Percentiles rank a stretch among this genome's conserved stretches.
Conservation (phyloP, 2,329 filamentous ascomycete genomes). For the Aspergillus ustus region DNA sequence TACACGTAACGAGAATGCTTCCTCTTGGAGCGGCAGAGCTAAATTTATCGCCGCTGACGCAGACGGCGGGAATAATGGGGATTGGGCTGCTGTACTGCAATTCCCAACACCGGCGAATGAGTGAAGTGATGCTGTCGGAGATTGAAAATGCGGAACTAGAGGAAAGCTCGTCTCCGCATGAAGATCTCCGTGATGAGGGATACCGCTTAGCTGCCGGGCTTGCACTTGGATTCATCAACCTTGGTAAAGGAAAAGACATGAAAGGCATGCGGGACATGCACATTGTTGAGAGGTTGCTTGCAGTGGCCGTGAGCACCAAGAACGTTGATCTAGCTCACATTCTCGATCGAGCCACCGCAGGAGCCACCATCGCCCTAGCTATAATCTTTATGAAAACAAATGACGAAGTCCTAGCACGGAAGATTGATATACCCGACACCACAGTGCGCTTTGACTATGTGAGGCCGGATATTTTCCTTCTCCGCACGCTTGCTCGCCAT, state of each 20-base stretch:
- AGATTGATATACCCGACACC: slow-evolving; percentile 91
- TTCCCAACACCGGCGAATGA: slow-evolving; percentile 97
- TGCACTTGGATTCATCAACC: slow-evolving; percentile 89
- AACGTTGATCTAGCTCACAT: slow-evolving; percentile 91
- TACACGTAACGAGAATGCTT: slow-evolving; percentile 94
- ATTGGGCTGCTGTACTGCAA: slow-evolving; percentile 93
- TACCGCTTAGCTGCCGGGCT: slow-evolving; percentile 94
- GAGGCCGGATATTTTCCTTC: slow-evolving; percentile 85
- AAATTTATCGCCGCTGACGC: slow-evolving; percentile 88
- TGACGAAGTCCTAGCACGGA: slow-evolving; percentile 81
- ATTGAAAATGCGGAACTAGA: slow-evolving; percentile 87
- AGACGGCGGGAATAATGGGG: slow-evolving; percentile 96
- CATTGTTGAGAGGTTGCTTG: slow-evolving; percentile 83
- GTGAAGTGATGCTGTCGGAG: slow-evolving; percentile 97
- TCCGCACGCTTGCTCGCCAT: slow-evolving; percentile 87
- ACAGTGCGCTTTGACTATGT: slow-evolving; percentile 93
- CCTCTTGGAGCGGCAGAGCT: slow-evolving; percentile 90
- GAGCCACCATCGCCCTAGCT: slow-evolving; percentile 86
- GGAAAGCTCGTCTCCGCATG: slow-evolving; percentile 69
- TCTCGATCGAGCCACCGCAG: slow-evolving; percentile 88
- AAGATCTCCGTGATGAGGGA: slow-evolving; percentile 88
- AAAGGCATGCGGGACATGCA: slow-evolving; percentile 92
- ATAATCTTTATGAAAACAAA: slow-evolving; percentile 98
- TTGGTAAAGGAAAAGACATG: slow-evolving; percentile 86
- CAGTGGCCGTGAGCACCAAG: slow-evolving; percentile 84